These are phyloP conservation scores for Priceomyces fermenticarens DNA, from an alignment of 805 yeast species.

Conservation along the genomic window DNA sequence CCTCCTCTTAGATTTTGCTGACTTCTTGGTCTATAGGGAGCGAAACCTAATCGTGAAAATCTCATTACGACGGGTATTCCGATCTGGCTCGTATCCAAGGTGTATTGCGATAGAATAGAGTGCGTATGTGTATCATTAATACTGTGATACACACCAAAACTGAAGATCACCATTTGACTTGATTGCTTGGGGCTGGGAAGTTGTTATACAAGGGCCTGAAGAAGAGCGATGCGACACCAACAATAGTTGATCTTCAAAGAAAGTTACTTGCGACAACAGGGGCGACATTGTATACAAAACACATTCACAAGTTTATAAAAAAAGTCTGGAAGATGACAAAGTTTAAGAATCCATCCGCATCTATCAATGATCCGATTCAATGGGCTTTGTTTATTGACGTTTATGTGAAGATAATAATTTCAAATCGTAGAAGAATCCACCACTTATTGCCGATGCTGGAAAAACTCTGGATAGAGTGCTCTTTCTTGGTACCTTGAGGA, in stretches of 20 bases:
- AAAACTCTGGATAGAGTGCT: constrained; percentile 37
- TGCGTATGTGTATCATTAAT: too few species aligned
- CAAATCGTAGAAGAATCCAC: constrained; percentile 27
- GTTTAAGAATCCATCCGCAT: constrained; percentile 32
- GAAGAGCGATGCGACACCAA: constrained; percentile 63
- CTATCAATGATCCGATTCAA: constrained; percentile 45
- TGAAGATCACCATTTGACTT: too few species aligned
- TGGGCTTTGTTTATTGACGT: constrained; percentile 33
- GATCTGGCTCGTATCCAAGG: too few species aligned
- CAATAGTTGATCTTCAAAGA: constrained; percentile 48
- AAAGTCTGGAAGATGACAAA: constrained; percentile 48
- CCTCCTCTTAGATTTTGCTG: too few species aligned
- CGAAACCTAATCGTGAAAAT: too few species aligned
- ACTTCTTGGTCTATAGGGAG: too few species aligned
- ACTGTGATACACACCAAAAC: too few species aligned
- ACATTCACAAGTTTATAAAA: constrained; percentile 45
- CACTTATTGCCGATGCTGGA: constrained; percentile 34
- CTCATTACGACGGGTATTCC: too few species aligned
- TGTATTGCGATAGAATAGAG: too few species aligned
- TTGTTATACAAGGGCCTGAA: constrained; percentile 57
- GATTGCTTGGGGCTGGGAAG: too few species aligned
- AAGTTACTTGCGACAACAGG: constrained; percentile 57
- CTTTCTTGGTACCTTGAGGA: constrained; percentile 19
- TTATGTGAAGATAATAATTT: constrained; percentile 50
- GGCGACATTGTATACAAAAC: constrained; percentile 50